Conservation (phyloP, 1,139 yeast species). For the Arxiozyma telluris region DNA sequence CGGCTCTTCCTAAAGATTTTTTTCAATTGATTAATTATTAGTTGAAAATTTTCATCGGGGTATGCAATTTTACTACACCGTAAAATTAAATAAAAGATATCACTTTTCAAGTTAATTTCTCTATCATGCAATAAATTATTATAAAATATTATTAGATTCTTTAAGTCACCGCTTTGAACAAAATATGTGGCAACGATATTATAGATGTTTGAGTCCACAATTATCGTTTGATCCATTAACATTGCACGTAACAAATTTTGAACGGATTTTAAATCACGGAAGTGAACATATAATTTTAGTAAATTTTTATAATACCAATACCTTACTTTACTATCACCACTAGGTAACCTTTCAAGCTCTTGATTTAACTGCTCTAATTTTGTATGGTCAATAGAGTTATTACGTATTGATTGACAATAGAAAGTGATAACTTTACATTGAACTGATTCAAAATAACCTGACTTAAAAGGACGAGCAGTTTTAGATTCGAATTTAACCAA, state of each 20-base stretch:
- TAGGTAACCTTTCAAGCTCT: background rate
- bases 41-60: background rate
- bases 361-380: background rate
- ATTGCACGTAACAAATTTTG: slow-evolving; percentile 7
- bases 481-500: slow-evolving; percentile 9
- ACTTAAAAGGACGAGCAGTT: background rate
- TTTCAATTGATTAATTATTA: background rate
- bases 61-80: slow-evolving; percentile 6
- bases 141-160: slow-evolving; percentile 15
- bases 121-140: slow-evolving; percentile 2
- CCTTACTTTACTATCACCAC: background rate
- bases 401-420: slow-evolving; percentile 6
- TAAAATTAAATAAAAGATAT: slow-evolving; percentile 12
- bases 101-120: background rate
- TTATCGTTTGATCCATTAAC: slow-evolving; percentile 4
- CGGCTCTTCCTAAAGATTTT: background rate
- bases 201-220: slow-evolving; percentile 11
- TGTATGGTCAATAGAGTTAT: background rate
- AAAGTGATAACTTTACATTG: slow-evolving; percentile 14
- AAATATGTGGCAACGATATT: slow-evolving; percentile 16
- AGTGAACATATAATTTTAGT: slow-evolving; percentile 12
- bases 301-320: slow-evolving; percentile 5
- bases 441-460: slow-evolving; percentile 13
- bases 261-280: slow-evolving; percentile 12
- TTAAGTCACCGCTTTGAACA: slow-evolving; percentile 16